phyloP scores from a whole-genome alignment of 2,329 filamentous ascomycete genomes.

The Claviceps sp. region DNA sequence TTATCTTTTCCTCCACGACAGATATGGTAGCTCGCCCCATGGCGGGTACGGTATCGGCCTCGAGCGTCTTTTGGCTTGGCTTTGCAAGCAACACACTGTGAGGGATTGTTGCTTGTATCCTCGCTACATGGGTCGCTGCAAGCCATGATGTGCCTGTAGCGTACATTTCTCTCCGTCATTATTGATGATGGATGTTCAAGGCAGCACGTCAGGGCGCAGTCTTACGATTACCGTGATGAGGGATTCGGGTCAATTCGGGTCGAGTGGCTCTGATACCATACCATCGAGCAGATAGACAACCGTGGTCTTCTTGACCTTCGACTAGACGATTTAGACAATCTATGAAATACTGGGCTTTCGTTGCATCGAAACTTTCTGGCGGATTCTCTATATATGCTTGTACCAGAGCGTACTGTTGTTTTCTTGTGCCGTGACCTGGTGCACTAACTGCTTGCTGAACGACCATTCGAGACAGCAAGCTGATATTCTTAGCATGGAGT shows the following conservation, averaged over 20 bases:
- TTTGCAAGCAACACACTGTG: conserved; percentile 49
- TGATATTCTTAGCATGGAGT: too few species aligned
- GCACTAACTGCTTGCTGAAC: too few species aligned
- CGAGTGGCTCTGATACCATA: neutral
- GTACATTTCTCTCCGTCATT: neutral
- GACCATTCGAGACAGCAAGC: too few species aligned
- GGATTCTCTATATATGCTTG: too few species aligned
- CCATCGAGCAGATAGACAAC: neutral
- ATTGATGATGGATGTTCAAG: too few species aligned
- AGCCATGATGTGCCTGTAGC: conserved; percentile 39
- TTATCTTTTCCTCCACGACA: neutral
- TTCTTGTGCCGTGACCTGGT: too few species aligned
- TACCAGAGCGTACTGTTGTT: too few species aligned
- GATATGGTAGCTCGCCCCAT: conserved; percentile 78
- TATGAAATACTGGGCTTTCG: too few species aligned
- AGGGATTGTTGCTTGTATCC: conserved; percentile 60
- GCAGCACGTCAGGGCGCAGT: neutral
- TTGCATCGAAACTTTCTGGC: too few species aligned
- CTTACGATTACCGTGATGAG: neutral
- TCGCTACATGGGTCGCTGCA: conserved; percentile 68
- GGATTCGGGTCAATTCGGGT: neutral
- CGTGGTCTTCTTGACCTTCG: neutral
- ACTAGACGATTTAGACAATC: neutral
- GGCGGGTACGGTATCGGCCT: conserved; percentile 80
- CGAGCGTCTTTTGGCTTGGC: conserved; percentile 41